phyloP scores from a whole-genome alignment of 78 protist species.

The Acrasis kona region DNA sequence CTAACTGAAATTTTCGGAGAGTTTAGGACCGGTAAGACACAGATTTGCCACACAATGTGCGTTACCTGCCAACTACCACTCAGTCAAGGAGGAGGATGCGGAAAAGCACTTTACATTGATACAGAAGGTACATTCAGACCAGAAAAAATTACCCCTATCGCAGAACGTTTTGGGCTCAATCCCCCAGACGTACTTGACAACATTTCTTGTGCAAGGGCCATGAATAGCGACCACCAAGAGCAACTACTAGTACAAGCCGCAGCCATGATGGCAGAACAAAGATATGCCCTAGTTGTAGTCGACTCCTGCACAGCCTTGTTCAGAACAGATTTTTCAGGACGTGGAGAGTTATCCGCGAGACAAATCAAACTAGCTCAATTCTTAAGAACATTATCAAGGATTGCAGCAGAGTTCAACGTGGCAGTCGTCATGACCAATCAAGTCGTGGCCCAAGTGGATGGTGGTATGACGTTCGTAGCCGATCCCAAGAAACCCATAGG shows the following conservation, averaged over 20 bases:
- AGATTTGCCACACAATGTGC: constrained; percentile 96
- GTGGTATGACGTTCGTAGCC: constrained; percentile 30
- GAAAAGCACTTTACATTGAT: constrained; percentile 97
- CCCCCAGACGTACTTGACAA: constrained; percentile 94
- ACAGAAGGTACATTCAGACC: constrained; percentile 99
- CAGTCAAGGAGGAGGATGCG: constrained; percentile 95
- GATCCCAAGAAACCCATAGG: constrained; percentile 93
- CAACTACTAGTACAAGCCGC: constrained; percentile 82
- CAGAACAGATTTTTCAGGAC: constrained; percentile 94
- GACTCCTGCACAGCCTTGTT: constrained; percentile 96
- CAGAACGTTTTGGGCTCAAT: constrained; percentile 59
- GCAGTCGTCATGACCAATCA: constrained; percentile 98
- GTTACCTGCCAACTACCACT: constrained; percentile 85
- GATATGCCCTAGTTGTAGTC: constrained; percentile 86
- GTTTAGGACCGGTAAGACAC: constrained; percentile 98
- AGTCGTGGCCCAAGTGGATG: constrained; percentile 94
- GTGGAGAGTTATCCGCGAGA: constrained; percentile 94
- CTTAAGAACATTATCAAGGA: constrained; percentile 73
- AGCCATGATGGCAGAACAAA: constrained; percentile 94
- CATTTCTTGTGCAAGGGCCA: constrained; percentile 95
- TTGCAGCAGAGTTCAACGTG: constrained; percentile 95
- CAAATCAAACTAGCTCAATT: constrained; percentile 94
- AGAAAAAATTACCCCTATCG: constrained; percentile 83
- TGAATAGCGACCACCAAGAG: constrained; percentile 95
- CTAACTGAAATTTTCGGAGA: constrained; percentile 99